Evolutionary conservation across 2,329 filamentous ascomycete genomes (phyloP), one percentile per base, ranked within the genome.

Genomic region (Claviceps humidiphila): DNA sequence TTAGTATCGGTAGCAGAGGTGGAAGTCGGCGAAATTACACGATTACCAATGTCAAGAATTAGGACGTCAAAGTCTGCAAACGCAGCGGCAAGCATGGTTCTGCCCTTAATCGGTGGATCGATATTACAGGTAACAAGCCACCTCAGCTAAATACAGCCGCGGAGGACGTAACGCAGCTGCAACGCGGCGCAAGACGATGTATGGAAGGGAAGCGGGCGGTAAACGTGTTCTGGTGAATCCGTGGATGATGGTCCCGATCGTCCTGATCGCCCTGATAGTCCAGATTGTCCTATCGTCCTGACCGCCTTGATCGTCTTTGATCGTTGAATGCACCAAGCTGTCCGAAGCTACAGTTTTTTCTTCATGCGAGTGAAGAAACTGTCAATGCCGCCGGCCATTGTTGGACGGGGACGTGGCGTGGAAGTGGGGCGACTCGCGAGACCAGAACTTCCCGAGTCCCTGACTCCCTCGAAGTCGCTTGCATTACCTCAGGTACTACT

Each of bases 1-100:
- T 56, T 47, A 55, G 41, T 13, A 13, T 20, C 38, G 39, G 16
- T 16, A 39, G n/a, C 22, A 37, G 44, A 46, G 45, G 40, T 43
- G 40, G 40, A 42, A 48, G 30, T 26, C 43, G 53, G 40, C 49
- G 44, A 49, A 51, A 52, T 59, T 50, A 22, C 20, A 24, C 37
- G 42, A 17, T 51, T 66, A 69, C 66, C 66, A 57, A 69, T 69
- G 46, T 69, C 66, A 47, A 68, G 67, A 30, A 69, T 55, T 34
- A 69, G 53, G 24, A 68, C 58, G 49, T 67, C 62, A 51, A 61
- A 63, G 38, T 62, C 57, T 46, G 57, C 58, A 43, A 67, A 60
- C 49, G 49, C 50, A 46, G n/a, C 45, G 17, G 52, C 49, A 45
- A 53, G 51, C 54, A 55, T 53, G 51, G 34, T 24, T 34, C 34